Conservation (phyloP, 2,329 filamentous ascomycete species). For the Setomelanomma holmii region DNA sequence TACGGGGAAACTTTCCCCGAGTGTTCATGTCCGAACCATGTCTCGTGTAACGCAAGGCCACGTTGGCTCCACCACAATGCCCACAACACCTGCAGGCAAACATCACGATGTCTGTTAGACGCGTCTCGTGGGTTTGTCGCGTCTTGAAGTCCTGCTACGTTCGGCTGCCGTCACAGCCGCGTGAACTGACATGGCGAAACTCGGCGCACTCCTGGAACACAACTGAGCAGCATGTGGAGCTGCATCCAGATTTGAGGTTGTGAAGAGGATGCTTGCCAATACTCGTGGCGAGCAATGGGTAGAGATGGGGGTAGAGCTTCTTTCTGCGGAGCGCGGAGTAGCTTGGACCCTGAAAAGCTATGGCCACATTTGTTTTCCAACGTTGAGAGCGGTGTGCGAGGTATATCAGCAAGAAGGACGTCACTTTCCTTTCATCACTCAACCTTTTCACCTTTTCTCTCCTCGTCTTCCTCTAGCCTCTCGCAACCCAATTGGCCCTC, state of each 20-base stretch:
- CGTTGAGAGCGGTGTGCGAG: conserved; percentile 4
- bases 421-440: background rate
- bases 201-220: background rate
- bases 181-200: background rate
- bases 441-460: conserved; percentile 1
- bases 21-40: conserved; percentile 1
- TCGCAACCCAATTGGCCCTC: conserved; percentile 4
- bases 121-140: background rate
- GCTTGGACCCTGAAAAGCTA: conserved; percentile 25
- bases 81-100: conserved; percentile 18
- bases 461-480: conserved; percentile 1
- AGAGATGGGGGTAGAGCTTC: no score
- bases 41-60: conserved; percentile 13
- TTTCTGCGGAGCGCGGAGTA: conserved; percentile 2
- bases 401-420: background rate
- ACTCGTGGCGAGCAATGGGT: background rate
- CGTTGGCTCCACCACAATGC: conserved; percentile 20
- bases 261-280: background rate
- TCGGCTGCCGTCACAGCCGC: background rate
- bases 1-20: conserved; percentile 34
- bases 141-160: background rate
- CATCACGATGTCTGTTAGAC: conserved; percentile 13
- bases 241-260: no score
- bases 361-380: conserved; percentile 21
- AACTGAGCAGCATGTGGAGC: background rate